Evolutionary conservation across 2,329 filamentous ascomycete genomes (phyloP), one percentile per base, ranked within the genome.

Genomic region (Aspergillus sp.): DNA sequence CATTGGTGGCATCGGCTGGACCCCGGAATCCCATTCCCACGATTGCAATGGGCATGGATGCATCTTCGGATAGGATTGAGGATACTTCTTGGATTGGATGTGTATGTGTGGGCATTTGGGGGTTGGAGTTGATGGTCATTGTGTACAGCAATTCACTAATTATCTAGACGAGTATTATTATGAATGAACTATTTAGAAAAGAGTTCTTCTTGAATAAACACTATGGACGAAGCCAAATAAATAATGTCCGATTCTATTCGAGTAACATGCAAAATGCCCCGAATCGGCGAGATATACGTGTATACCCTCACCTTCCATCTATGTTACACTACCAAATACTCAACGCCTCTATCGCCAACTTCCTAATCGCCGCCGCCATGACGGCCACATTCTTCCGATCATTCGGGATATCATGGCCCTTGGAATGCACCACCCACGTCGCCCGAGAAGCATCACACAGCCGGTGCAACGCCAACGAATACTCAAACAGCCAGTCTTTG

Each of bases 391-490:
- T 58, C 33, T 50, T 57, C 26, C 27, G 40, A 40, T 62, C 59
- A 5, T 37, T 42, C 5, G 60, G 60, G 12, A 62, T 48, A 37
- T 60, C 53, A 46, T 62, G 60, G 1, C 57, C 57, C 26, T 53
- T 54, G 5, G 43, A 48, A 46, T 62, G 60, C 12, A 58, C 50
- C 5, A 58, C 47, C 35, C 57, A 59, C 11, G 40, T 44, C 5
- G 60, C 49, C n/a, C 19, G n/a, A 2, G 34, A 26, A 8, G 47
- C 40, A 40, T 57, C 43, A 44, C 60, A 62, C 7, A 60, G 42
- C 19, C 32, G 43, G 45, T 61, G 49, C 32, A 61, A 40, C 4
- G 48, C 49, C 9, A 59, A 33, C 5, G 60, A 61, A 39, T 51
- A 59, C 19, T 54, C 40, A 39, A 56, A 53, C 12, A 58, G 44